Conservation (phyloP, 2,329 filamentous ascomycete species). For the Calonectria multiphialidica region DNA sequence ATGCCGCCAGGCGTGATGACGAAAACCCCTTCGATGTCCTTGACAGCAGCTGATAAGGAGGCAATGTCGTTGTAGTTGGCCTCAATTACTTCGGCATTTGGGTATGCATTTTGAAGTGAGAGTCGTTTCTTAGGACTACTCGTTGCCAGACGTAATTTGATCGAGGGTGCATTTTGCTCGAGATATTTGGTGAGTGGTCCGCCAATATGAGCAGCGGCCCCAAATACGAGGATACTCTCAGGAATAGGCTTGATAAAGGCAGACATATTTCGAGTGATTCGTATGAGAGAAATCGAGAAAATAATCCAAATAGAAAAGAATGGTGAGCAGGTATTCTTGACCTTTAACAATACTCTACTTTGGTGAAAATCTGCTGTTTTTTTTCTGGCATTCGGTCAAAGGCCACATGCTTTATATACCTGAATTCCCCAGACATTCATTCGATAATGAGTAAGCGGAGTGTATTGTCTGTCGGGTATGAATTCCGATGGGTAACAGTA, state of each 20-base stretch:
- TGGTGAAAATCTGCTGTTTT: background rate
- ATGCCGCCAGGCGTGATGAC: background rate
- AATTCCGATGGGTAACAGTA: no score
- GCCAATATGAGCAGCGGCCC: background rate
- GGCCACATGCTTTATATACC: background rate
- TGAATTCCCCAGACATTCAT: background rate
- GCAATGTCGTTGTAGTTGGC: background rate
- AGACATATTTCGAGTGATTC: background rate
- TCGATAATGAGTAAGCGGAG: background rate
- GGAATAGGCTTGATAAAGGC: background rate
- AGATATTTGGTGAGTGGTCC: background rate
- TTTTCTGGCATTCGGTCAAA: no score
- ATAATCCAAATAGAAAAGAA: background rate
- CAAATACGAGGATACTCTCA: conserved; percentile 4
- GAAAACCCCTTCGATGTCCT: background rate
- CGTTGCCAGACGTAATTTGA: conserved; percentile 1
- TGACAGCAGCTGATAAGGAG: background rate
- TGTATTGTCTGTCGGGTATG: no score
- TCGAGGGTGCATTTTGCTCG: background rate
- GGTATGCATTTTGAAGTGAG: background rate
- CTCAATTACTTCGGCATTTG: background rate
- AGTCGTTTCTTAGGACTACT: background rate
- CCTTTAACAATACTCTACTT: background rate
- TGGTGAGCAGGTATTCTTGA: background rate
- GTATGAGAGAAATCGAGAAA: background rate